Base-by-base conservation (phyloP, 2,329 filamentous ascomycete species). In the Phaeosphaeriaceae sp. region DNA sequence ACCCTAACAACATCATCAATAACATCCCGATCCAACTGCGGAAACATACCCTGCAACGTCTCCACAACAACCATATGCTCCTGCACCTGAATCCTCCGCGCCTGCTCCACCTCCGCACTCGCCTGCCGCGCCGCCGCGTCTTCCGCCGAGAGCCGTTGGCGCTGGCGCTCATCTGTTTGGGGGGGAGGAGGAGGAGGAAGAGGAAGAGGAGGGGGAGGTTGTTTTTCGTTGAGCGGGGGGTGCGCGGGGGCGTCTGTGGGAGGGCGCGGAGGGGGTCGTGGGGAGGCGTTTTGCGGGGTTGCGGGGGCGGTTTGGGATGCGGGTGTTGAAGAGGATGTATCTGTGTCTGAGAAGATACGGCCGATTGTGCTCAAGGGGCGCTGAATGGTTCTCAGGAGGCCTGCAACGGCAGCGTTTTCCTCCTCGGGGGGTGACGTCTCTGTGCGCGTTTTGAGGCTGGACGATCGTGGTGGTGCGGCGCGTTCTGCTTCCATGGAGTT, bases 1-100 rank as follows among this genome's bases (percentile, higher is more conserved):
- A 95, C 86, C 71, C 93, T 87, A 20, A 99, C 94, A 33, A 99
- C 94, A 76, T 99, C 94, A 65, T 92, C 92, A 68, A 99, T 97
- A 30, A 99, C 83, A 40, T 99, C 95, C 65, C 86, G 85, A 72
- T 99, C 94, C 42, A 99, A 79, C 68, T 95, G 92, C 1, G 94
- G 94, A 72, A 99, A 99, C 94, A 99, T 99, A 63, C 91, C 89
- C 39, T 90, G 87, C 48, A 99, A 77, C 29, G 94, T 97, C 75
- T 97, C 94, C 2, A 97, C 93, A 6, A 99, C 87, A 63, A 92
- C 93, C 45, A 85, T 81, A 74, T 97, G 92, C 78, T 99, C 94
- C 46, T 88, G 87, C 29, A 86, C 81, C 60, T 94, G 87, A 52
- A 97, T 85, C 13, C 89, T 81, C 58, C 92, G 85, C 6, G 93